These are phyloP conservation scores for Kernera saxatilis DNA, from an alignment of 345 rosid species.

Conservation along the genomic window DNA sequence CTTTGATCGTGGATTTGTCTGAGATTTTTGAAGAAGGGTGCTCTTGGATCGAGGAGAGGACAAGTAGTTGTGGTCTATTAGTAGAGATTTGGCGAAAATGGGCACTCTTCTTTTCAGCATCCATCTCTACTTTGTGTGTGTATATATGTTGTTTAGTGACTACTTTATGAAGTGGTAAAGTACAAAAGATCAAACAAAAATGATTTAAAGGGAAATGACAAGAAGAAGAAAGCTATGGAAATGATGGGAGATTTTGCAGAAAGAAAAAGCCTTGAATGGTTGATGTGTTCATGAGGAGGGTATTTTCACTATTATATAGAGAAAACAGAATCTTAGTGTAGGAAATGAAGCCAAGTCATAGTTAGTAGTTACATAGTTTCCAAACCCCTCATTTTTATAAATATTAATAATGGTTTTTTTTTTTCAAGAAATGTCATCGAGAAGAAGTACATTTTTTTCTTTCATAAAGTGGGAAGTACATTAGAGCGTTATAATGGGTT, in stretches of 20 bases:
- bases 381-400: background rate
- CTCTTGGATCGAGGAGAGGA: slow-evolving; percentile 30
- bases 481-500: background rate
- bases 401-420: background rate
- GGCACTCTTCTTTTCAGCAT: slow-evolving; percentile 24
- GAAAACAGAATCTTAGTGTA: background rate
- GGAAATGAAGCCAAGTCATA: slow-evolving; percentile 11
- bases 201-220: slow-evolving; percentile 8
- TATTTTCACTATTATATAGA: slow-evolving; percentile 13
- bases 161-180: slow-evolving; percentile 12
- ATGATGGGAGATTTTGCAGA: slow-evolving; percentile 15
- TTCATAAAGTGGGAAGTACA: background rate
- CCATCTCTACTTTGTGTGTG: slow-evolving; percentile 24
- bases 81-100: slow-evolving; percentile 26
- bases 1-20: slow-evolving; percentile 12
- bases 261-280: background rate
- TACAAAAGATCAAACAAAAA: slow-evolving; percentile 13
- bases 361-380: slow-evolving; percentile 3
- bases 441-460: background rate
- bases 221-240: slow-evolving; percentile 19
- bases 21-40: slow-evolving; percentile 19
- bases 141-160: slow-evolving; percentile 18
- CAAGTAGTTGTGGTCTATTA: slow-evolving; percentile 24
- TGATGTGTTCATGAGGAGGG: slow-evolving; percentile 8
- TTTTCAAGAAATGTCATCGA: background rate